phyloP scores from a whole-genome alignment of 768 basidiomycete species.

The Megacollybia marginata region DNA sequence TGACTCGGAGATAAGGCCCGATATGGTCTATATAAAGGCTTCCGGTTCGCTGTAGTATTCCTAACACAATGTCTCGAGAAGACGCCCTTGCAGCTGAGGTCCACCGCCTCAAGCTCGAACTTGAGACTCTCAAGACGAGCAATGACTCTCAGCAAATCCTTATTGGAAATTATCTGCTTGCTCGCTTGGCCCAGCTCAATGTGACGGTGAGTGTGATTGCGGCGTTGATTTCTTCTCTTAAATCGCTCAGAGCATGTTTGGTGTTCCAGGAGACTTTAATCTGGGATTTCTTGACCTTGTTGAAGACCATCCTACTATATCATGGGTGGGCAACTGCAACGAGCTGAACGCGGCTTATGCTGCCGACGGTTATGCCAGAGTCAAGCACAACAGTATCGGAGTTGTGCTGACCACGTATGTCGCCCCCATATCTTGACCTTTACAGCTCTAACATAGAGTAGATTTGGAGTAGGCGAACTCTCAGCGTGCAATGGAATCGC shows the following conservation, averaged over 20 bases:
- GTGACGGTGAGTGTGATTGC: slow-evolving; percentile 40
- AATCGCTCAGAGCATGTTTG: slow-evolving; percentile 59
- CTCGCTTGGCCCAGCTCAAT: slow-evolving; percentile 55
- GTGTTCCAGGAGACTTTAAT: slow-evolving; percentile 85
- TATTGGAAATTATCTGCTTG: slow-evolving; percentile 54
- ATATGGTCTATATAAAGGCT: too few relatives aligned
- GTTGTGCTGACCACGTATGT: slow-evolving; percentile 73
- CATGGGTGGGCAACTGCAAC: slow-evolving; percentile 88
- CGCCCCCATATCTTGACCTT: neutral
- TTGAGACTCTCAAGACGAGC: slow-evolving; percentile 31
- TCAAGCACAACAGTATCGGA: slow-evolving; percentile 68
- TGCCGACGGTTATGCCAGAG: slow-evolving; percentile 87
- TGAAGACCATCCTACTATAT: slow-evolving; percentile 68
- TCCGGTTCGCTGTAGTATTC: too few relatives aligned
- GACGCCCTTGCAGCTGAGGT: slow-evolving; percentile 36
- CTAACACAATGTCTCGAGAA: neutral
- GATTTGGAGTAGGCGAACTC: slow-evolving; percentile 92
- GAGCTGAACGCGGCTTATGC: slow-evolving; percentile 88
- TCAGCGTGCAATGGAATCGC: slow-evolving; percentile 83
- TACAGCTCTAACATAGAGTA: slow-evolving; percentile 14
- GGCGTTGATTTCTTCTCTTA: neutral
- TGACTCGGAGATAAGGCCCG: too few relatives aligned
- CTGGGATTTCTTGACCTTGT: slow-evolving; percentile 73
- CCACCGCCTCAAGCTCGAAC: slow-evolving; percentile 36
- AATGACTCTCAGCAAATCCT: slow-evolving; percentile 36